A percentile compares a stretch with the other conserved stretches of the same genome.
Evolutionary conservation across 2,329 filamentous ascomycete genomes (phyloP).

Genomic region (Talaromyces marneffei): DNA sequence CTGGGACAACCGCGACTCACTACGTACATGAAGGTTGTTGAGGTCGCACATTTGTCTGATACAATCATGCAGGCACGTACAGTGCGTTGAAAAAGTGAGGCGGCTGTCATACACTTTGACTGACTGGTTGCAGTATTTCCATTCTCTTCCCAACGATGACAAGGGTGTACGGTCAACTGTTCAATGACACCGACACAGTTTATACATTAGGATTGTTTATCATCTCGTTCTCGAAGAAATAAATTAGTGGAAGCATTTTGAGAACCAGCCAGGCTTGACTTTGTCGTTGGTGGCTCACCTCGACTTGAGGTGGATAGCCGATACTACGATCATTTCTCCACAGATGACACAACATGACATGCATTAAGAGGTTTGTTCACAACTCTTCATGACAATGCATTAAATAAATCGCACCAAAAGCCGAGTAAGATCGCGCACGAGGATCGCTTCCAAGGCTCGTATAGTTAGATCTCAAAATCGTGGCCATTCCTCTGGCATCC

Average conservation of each 20-base stretch:
- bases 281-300: background rate
- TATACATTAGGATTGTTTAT: background rate
- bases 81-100: conserved; percentile 6
- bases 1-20: background rate
- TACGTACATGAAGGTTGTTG: background rate
- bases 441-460: background rate
- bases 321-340: background rate
- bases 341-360: background rate
- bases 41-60: background rate
- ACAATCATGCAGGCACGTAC: background rate
- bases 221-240: background rate
- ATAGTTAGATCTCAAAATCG: background rate
- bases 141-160: background rate
- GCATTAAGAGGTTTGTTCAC: background rate
- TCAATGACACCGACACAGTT: background rate
- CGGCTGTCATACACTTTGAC: background rate
- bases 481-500: background rate
- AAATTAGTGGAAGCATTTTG: background rate
- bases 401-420: no score
- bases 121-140: background rate
- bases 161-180: background rate
- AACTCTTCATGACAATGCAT: background rate
- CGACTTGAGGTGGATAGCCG: background rate
- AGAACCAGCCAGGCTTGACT: background rate
- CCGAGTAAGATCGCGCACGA: background rate